Conservation (phyloP, 441 rosid genomes). For the Bruguiera hainesii region DNA sequence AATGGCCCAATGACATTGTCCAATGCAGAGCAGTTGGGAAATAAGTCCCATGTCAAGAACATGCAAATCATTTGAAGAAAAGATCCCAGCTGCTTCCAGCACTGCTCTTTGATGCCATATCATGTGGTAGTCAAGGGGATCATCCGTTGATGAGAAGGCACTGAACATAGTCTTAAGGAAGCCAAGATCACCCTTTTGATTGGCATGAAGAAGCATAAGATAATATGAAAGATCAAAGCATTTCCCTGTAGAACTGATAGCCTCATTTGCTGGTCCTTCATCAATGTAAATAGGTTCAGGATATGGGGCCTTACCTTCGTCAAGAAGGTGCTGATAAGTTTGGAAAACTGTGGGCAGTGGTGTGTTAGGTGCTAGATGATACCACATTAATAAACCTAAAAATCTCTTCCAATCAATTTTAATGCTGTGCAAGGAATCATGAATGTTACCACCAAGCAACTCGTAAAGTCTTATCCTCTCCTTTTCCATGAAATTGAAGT, state of each 20-base stretch:
- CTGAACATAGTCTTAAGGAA: conserved; percentile 83
- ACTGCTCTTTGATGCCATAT: conserved; percentile 95
- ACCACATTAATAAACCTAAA: conserved; percentile 95
- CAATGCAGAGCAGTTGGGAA: conserved; percentile 77
- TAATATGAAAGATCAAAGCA: conserved; percentile 83
- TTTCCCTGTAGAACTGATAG: conserved; percentile 33
- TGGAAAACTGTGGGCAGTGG: conserved; percentile 63
- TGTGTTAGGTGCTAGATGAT: conserved; percentile 69
- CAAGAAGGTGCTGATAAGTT: conserved; percentile 67
- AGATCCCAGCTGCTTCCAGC: conserved; percentile 76
- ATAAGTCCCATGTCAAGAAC: conserved; percentile 91
- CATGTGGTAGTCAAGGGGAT: conserved; percentile 99
- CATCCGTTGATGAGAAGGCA: conserved; percentile 82
- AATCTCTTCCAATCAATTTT: conserved; percentile 96
- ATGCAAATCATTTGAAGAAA: conserved; percentile 82
- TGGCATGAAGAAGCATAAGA: conserved; percentile 94
- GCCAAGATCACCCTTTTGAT: conserved; percentile 52
- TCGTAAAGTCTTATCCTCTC: conserved; percentile 77
- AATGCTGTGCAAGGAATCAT: conserved; percentile 51
- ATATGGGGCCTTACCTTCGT: conserved; percentile 67
- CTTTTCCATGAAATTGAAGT: conserved; percentile 84
- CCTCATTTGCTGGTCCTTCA: conserved; percentile 70
- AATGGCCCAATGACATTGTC: conserved; percentile 94
- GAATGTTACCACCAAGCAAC: conserved; percentile 91
- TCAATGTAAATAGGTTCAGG: conserved; percentile 86